A percentile compares a stretch with the other conserved stretches of the same genome.
Evolutionary conservation across 352 stramenopile species (phyloP).

Genomic region (Globisporangium irregulare): DNA sequence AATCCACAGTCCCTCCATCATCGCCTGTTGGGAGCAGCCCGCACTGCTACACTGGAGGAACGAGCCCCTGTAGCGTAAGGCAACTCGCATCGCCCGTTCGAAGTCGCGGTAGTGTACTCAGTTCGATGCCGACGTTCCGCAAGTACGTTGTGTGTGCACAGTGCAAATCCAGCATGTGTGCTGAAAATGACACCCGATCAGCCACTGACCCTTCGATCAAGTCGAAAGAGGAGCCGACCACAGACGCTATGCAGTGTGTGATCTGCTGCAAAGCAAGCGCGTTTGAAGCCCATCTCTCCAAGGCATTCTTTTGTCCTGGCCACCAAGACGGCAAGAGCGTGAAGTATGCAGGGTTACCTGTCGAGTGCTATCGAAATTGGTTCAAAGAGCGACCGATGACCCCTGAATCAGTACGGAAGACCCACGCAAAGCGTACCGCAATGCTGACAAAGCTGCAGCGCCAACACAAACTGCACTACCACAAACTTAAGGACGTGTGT

Average conservation of each 20-base stretch:
- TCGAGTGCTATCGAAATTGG: constrained; percentile 24
- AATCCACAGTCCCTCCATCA: no score
- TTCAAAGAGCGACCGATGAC: constrained; percentile 15
- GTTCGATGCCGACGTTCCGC: constrained; percentile 6
- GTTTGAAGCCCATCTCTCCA: constrained; percentile 20
- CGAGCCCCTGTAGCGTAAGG: constrained; percentile 1
- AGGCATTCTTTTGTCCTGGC: constrained; percentile 20
- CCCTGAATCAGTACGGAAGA: constrained; percentile 4
- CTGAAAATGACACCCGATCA: not conserved
- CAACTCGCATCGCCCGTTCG: constrained; percentile 2
- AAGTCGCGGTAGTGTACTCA: not conserved
- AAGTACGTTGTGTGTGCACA: constrained; percentile 10
- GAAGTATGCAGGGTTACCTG: constrained; percentile 15
- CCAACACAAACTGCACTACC: constrained; percentile 27
- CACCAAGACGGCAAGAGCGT: constrained; percentile 19
- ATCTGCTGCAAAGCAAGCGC: constrained; percentile 19
- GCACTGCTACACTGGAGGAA: constrained; percentile 10
- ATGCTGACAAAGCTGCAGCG: constrained; percentile 21
- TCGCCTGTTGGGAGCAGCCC: constrained; percentile 3
- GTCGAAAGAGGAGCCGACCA: not conserved
- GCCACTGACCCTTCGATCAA: not conserved
- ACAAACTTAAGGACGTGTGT: constrained; percentile 20
- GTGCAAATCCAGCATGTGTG: constrained; percentile 1
- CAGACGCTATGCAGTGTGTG: constrained; percentile 3
- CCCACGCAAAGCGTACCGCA: constrained; percentile 18